Percentiles rank a stretch among this genome's conserved stretches.
Conservation (phyloP, 306 rosid species). For the Vigna radiata region DNA sequence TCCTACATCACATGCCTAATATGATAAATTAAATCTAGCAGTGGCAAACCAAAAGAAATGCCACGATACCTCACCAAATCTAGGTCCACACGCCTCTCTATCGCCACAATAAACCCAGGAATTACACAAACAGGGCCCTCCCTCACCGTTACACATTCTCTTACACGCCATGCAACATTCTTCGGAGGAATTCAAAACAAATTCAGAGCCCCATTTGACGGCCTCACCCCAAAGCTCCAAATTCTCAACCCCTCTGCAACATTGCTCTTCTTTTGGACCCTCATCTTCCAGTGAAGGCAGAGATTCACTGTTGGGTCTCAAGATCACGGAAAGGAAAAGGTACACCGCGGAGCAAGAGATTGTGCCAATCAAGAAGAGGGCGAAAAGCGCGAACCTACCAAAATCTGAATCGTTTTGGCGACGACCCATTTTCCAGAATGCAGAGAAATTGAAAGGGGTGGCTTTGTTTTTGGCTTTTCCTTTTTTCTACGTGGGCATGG, state of each 20-base stretch:
- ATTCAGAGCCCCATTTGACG: constrained; percentile 72
- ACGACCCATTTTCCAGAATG: constrained; percentile 67
- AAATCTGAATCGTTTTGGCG: constrained; percentile 63
- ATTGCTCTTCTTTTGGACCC: constrained; percentile 34
- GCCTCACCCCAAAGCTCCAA: constrained; percentile 88
- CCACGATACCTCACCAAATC: constrained; percentile 78
- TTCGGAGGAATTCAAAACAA: constrained; percentile 65
- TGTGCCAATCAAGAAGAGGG: constrained; percentile 60
- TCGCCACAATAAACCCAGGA: constrained; percentile 84
- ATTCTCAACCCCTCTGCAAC: constrained; percentile 72
- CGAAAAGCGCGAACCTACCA: constrained; percentile 55
- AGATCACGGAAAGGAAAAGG: constrained; percentile 46
- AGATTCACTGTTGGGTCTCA: constrained; percentile 5
- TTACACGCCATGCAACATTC: constrained; percentile 78
- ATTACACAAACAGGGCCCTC: constrained; percentile 66
- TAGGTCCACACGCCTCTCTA: constrained; percentile 67
- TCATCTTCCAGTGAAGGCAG: constrained; percentile 35
- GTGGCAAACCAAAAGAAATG: constrained; percentile 12
- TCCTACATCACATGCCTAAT: constrained; percentile 20
- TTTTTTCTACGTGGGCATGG: neutral
- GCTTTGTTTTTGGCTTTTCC: neutral
- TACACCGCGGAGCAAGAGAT: constrained; percentile 65
- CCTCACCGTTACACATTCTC: constrained; percentile 57
- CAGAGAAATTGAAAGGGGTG: constrained; percentile 30
- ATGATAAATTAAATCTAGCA: neutral